Evolutionary conservation across 345 rosid species (phyloP).

Genomic region (Camelina hispida): DNA sequence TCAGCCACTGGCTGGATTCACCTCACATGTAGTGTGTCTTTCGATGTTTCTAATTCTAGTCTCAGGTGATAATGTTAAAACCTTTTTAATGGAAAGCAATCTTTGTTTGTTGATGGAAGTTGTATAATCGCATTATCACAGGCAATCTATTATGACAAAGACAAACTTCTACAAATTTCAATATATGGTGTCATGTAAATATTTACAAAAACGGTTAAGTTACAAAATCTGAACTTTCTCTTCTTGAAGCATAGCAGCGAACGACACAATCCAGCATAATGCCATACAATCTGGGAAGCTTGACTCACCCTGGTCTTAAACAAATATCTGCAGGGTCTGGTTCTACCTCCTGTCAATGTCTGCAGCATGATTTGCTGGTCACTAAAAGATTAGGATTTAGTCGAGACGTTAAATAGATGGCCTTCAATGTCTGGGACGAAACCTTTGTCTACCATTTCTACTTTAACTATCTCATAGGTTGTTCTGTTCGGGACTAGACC

Average conservation of each 20-base stretch:
- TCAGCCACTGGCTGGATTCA: conserved; percentile 39
- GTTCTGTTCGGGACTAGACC: conserved; percentile 71
- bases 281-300: not conserved
- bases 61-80: conserved; percentile 23
- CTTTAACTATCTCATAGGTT: conserved; percentile 70
- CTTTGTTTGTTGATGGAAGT: conserved; percentile 21
- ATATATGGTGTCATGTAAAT: no score
- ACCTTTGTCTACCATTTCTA: conserved; percentile 83
- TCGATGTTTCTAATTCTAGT: not conserved
- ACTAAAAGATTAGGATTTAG: conserved; percentile 22
- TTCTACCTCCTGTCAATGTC: conserved; percentile 2
- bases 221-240: conserved; percentile 1
- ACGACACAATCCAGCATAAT: not conserved
- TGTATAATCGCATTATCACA: not conserved
- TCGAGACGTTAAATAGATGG: conserved; percentile 58
- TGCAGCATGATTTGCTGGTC: no score
- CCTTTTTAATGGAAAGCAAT: conserved; percentile 22
- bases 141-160: not conserved
- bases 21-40: not conserved
- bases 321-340: no score
- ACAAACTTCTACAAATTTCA: not conserved
- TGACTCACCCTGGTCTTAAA: no score
- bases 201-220: not conserved
- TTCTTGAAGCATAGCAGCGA: not conserved
- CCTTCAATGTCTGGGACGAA: conserved; percentile 88